A percentile compares a stretch with the other conserved stretches of the same genome.
These are phyloP conservation scores for Acanthamoeba lenticulata DNA, from an alignment of 208 protist species.

Conservation along the genomic window DNA sequence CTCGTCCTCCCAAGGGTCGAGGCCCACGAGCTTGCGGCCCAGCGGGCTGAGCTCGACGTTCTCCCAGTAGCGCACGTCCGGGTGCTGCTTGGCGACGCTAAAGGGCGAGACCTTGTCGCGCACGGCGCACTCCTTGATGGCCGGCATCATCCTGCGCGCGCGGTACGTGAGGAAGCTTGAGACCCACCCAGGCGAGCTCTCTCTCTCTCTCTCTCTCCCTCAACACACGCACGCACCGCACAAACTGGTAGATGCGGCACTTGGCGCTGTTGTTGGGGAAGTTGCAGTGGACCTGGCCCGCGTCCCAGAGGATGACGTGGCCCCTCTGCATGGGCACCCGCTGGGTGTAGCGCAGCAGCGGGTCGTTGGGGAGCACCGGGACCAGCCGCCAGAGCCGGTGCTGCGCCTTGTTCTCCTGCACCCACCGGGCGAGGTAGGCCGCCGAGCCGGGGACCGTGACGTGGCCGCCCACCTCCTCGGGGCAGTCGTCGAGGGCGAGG, in stretches of 20 bases:
- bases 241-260: slow-evolving; percentile 31
- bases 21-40: slow-evolving; percentile 4
- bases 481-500: slow-evolving; percentile 30
- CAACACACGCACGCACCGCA: background rate
- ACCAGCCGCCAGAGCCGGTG: background rate
- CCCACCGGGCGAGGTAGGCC: background rate
- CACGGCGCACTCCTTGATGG: background rate
- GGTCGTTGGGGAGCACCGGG: background rate
- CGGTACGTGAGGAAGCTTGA: background rate
- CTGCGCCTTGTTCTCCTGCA: background rate
- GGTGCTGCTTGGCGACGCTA: background rate
- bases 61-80: background rate
- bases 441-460: background rate
- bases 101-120: background rate
- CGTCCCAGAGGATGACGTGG: slow-evolving; percentile 44
- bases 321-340: background rate
- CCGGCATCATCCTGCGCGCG: slow-evolving; percentile 24
- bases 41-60: background rate
- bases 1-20: slow-evolving; percentile 32
- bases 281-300: background rate
- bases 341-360: slow-evolving; percentile 12
- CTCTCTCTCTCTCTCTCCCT: background rate
- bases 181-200: background rate
- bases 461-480: slow-evolving; percentile 35
- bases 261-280: slow-evolving; percentile 32